Base-by-base conservation (phyloP, 2,329 filamentous ascomycete species). In the Penicillium sp. region DNA sequence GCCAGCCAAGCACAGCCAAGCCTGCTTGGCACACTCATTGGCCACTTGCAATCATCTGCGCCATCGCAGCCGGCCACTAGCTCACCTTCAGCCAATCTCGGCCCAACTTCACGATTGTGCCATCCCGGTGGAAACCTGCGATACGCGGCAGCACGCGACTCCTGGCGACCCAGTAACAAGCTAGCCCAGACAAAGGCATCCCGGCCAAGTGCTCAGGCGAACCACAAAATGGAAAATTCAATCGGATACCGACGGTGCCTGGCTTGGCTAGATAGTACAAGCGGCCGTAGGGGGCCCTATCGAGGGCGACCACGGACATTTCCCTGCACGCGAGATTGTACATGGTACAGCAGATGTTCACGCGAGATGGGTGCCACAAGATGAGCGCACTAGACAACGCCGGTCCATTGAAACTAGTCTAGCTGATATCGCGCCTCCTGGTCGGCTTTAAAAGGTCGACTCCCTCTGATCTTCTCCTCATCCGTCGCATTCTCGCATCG, bases 1-100 rank as follows among this genome's bases (percentile, higher is more conserved):
- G 34, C 61, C 60, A 58, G 62, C 62, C 64, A 64, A 64, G 59
- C 21, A 23, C n/a, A 18, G 15, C 24, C 44, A 27, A 29, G 26
- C 0, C 10, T 7, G 3, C 39, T 42, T 42, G 39, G 39, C 39
- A 20, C 1, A 10, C 2, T 13, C 9, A 9, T 42, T 42, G 39
- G 17, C 36, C 36, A 40, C 21, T 40, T 7, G 23, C 2, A 24
- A 9, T 40, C 12, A 40, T 40, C 24, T 33, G 36, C 26, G 23
- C 39, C 26, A 42, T 42, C 39, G n/a, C 26, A 17, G 39, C 39
- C 20, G 34, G 21, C 36, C 36, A 40, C 24, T 40, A 24, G 21
- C 36, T 40, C 36, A 40, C n/a, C 39, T 5, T 2, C n/a, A 20
- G 15, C 39, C 39, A 42, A 42, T 42, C 39, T 42, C 26, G 20